Percentiles rank a stretch among this genome's conserved stretches.
These are phyloP conservation scores for Botrytis pseudocinerea DNA, from an alignment of 2,329 filamentous ascomycete species.

Conservation along the genomic window DNA sequence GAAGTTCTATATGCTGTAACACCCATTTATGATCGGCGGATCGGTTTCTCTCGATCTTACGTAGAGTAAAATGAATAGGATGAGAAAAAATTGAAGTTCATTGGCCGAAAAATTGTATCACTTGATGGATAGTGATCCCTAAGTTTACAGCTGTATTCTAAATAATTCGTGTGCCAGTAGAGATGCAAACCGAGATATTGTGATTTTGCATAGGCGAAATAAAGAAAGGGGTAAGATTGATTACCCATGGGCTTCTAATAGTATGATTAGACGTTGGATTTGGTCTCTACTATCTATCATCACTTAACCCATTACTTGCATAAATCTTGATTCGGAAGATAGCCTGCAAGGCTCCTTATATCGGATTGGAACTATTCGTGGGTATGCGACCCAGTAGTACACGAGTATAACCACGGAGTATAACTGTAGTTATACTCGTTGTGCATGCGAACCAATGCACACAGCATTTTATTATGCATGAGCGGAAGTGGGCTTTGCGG, in stretches of 20 bases:
- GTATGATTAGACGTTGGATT: not conserved
- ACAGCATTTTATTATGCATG: not conserved
- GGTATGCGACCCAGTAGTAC: not conserved
- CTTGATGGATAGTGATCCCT: not conserved
- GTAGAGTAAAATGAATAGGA: not conserved
- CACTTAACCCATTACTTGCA: not conserved
- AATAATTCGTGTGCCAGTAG: not conserved
- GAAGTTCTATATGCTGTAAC: not conserved
- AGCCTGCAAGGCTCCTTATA: not conserved
- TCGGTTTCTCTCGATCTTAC: not conserved
- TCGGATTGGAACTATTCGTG: not conserved
- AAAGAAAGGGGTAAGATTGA: not conserved
- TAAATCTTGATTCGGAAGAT: not conserved
- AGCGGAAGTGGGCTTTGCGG: not conserved
- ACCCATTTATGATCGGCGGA: not conserved
- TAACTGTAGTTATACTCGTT: not conserved
- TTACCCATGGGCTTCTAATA: not conserved
- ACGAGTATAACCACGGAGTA: not conserved
- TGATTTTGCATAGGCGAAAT: not conserved
- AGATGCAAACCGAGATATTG: not conserved
- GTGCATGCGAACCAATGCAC: not conserved
- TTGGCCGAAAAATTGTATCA: not conserved
- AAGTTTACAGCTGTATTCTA: fast-evolving
- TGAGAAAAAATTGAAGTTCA: not conserved
- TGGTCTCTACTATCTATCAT: not conserved